A percentile compares a stretch with the other conserved stretches of the same genome.
These are phyloP conservation scores for Malus sieversii DNA, from an alignment of 306 rosid species.

Conservation along the genomic window DNA sequence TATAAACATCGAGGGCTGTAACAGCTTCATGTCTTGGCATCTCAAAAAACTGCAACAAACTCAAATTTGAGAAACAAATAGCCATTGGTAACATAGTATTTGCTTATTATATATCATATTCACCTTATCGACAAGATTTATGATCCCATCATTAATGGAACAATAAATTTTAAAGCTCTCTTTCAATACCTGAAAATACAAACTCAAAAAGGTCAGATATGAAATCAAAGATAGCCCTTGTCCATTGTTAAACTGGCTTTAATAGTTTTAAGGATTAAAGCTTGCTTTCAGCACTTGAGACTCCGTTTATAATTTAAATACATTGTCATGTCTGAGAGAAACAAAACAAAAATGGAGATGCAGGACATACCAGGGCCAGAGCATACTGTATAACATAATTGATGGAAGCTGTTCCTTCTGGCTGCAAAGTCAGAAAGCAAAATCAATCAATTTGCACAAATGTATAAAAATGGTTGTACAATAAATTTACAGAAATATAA, in stretches of 20 bases:
- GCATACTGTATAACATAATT: constrained; percentile 97
- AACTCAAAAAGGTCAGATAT: constrained; percentile 13
- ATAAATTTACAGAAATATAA: neutral
- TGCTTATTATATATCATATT: constrained; percentile 7
- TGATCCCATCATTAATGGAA: constrained; percentile 93
- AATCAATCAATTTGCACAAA: neutral
- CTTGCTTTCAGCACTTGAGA: neutral
- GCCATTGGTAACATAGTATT: neutral
- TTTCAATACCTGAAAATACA: constrained; percentile 73
- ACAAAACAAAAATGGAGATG: neutral
- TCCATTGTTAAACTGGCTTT: neutral
- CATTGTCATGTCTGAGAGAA: neutral
- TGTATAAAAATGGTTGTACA: neutral
- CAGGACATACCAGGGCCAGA: constrained; percentile 74
- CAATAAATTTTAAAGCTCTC: constrained; percentile 94
- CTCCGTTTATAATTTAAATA: neutral
- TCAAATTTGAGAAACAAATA: constrained; percentile 2
- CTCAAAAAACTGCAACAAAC: constrained; percentile 75
- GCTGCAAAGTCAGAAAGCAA: constrained; percentile 53
- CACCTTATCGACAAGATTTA: constrained; percentile 98
- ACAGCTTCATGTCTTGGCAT: constrained; percentile 98
- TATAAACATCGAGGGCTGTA: constrained; percentile 84
- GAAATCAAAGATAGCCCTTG: neutral
- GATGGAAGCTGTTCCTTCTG: constrained; percentile 87
- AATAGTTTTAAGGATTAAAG: neutral